Evolutionary conservation across 2,329 filamentous ascomycete species (phyloP), one percentile per base, ranked within the genome.

Genomic region (Cyphellophora europaea): DNA sequence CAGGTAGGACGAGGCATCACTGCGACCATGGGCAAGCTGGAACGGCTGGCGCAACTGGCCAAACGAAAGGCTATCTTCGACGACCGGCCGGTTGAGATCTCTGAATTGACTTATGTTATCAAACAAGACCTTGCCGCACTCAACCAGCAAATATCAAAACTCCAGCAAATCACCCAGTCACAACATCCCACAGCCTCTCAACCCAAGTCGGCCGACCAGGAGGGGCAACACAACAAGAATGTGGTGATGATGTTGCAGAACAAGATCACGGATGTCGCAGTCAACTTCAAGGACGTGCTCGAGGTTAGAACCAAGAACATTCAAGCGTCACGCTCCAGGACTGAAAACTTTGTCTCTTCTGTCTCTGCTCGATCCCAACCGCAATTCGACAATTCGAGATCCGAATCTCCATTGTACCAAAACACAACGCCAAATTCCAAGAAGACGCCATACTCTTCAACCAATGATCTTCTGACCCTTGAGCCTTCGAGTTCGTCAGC

Each of bases 251-350:
- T 43, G 28, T 25, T 36, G 14, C 36, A 44, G 28, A 42, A 41
- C 28, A 46, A 49, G 42, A 44, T 51, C 18, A 89, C 87, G 25
- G 87, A 94, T 53, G 89, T 98, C 3, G 84, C 83, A 16, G 85
- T 81, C 43, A 94, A 89, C 58, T 96, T 98, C 72, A 96, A 96
- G 61, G 89, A 96, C 51, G 89, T 96, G 5, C 70, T 98, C 6
- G 91, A 98, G 58, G 84, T 93, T 27, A 78, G 91, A 39, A 96
- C 91, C 35, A 94, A 94, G 68, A 98, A 96, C 58, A 94, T 98
- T 44, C 91, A 95, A 60, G 91, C 89, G 3, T 93, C 85, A 38
- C 73, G 87, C 40, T 87, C 85, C 30, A 71, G 91, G 47, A 96
- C 91, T 14, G 91, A 96, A 61, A 94, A 96, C 54, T 98, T 98